Evolutionary conservation across 495 filamentous ascomycete species (phyloP).

Genomic region (Penicillium parvum): DNA sequence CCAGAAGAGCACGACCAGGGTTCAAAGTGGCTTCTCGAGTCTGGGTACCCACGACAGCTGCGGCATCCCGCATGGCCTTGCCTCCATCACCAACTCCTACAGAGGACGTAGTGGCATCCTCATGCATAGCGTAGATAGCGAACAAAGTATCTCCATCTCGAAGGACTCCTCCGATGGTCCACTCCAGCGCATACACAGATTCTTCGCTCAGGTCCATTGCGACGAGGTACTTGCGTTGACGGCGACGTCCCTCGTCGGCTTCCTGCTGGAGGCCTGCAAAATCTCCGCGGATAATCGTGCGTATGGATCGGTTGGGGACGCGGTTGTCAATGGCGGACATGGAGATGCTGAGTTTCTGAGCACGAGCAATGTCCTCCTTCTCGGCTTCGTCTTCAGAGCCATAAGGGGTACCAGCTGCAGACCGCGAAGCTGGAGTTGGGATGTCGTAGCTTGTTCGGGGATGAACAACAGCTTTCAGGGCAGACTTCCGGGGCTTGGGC

Average conservation of each 20-base stretch:
- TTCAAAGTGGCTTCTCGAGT: constrained; percentile 39
- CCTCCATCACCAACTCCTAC: constrained; percentile 55
- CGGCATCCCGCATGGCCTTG: constrained; percentile 67
- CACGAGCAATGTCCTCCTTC: constrained; percentile 73
- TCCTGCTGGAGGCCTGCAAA: constrained; percentile 69
- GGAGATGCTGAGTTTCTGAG: constrained; percentile 75
- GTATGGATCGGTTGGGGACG: constrained; percentile 75
- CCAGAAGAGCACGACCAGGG: constrained; percentile 31
- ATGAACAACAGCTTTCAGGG: constrained; percentile 62
- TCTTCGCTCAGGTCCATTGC: constrained; percentile 92
- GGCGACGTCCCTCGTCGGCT: constrained; percentile 65
- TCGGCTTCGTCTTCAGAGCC: constrained; percentile 86
- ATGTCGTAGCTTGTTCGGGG: constrained; percentile 75
- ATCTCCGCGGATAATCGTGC: constrained; percentile 85
- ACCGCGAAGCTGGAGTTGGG: constrained; percentile 42
- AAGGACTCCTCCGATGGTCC: constrained; percentile 94
- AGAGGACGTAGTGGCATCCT: constrained; percentile 54
- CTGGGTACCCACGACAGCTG: constrained; percentile 51
- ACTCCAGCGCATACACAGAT: constrained; percentile 89
- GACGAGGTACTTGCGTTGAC: constrained; percentile 83
- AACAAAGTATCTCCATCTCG: constrained; percentile 91
- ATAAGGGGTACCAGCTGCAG: constrained; percentile 69
- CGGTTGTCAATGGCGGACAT: constrained; percentile 71
- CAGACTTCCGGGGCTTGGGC: constrained; percentile 37
- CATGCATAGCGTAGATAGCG: constrained; percentile 85